Base-by-base conservation (phyloP, 2,329 filamentous ascomycete species). In the Calonectria hongkongensis region DNA sequence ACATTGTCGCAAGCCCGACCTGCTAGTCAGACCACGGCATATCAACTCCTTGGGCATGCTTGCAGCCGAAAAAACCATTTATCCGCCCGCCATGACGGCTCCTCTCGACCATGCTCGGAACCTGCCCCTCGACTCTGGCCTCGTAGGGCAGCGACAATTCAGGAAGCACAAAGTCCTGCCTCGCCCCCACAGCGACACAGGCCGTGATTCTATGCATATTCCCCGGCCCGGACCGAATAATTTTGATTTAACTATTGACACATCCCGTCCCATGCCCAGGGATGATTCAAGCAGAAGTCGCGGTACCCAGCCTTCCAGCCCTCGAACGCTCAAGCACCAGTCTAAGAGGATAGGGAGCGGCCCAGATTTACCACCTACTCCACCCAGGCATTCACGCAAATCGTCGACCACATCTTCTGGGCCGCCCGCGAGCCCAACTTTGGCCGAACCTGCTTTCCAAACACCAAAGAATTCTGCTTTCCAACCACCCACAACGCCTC, bases 291-390 rank as follows among this genome's bases (percentile, higher is more conserved):
- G 54, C 51, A 62, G 74, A 65, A 73, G 74, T n/a, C 64, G 72
- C 21, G 72, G 78, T 74, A 82, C 81, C 60, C 84, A 84, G 63
- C 77, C 83, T 16, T 81, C 84, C 16, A 86, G 82, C 72, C 82
- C 85, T 13, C 83, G 83, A 70, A 83, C 80, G 25, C 80, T 85
- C 65, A 86, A 85, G 74, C 86, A 85, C 73, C 85, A 87, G 68
- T 79, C 84, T 56, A 83, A 82, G 67, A 84, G 84, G 50, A 84
- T 87, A 73, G 83, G 84, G 63, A 84, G 83, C 45, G 86, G 88
- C 2, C 88, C 88, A 21, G 87, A 87, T 75, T 84, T 89, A 45
- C 91, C 91, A 48, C 91, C 91, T n/a, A 93, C 91, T 30, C 91
- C 91, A 58, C 91, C 91, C 18, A 87, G 88, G 60, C 89, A 91